phyloP scores from a whole-genome alignment of 2,329 filamentous ascomycete genomes.

The Talaromyces sp. region DNA sequence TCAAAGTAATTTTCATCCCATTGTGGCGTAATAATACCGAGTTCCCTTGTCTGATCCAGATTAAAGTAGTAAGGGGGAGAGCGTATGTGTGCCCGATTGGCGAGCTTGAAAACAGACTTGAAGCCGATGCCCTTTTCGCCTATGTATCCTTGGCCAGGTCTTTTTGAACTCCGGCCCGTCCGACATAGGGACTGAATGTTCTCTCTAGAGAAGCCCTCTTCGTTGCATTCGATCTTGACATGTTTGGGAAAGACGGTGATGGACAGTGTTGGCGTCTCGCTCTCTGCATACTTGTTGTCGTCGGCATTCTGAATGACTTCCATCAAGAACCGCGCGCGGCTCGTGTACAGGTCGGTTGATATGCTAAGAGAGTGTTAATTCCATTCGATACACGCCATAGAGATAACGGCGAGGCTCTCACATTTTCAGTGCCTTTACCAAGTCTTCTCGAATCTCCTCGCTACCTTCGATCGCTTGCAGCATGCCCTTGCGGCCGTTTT shows the following conservation, averaged over 20 bases:
- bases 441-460: constrained; percentile 5
- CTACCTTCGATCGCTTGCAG: constrained; percentile 6
- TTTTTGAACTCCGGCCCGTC: constrained; percentile 7
- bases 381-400: neutral
- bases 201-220: constrained; percentile 7
- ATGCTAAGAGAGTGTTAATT: constrained; percentile 7
- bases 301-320: constrained; percentile 24
- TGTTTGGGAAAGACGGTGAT: constrained; percentile 1
- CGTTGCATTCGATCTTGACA: constrained; percentile 7
- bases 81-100: constrained; percentile 11
- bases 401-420: neutral
- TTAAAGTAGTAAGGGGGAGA: constrained; percentile 10
- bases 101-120: constrained; percentile 26
- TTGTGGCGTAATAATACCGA: constrained; percentile 9
- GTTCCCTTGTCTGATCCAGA: constrained; percentile 8
- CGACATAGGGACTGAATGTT: constrained; percentile 7
- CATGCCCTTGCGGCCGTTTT: constrained; percentile 5
- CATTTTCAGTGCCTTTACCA: constrained; percentile 7
- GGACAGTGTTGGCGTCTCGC: constrained; percentile 7
- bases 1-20: constrained; percentile 8
- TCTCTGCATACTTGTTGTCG: constrained; percentile 21
- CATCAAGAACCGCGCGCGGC: constrained; percentile 16
- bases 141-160: constrained; percentile 14
- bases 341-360: constrained; percentile 8
- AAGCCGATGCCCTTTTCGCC: constrained; percentile 28